Base-by-base conservation (phyloP, 306 rosid species). In the Mimosa pudica region DNA sequence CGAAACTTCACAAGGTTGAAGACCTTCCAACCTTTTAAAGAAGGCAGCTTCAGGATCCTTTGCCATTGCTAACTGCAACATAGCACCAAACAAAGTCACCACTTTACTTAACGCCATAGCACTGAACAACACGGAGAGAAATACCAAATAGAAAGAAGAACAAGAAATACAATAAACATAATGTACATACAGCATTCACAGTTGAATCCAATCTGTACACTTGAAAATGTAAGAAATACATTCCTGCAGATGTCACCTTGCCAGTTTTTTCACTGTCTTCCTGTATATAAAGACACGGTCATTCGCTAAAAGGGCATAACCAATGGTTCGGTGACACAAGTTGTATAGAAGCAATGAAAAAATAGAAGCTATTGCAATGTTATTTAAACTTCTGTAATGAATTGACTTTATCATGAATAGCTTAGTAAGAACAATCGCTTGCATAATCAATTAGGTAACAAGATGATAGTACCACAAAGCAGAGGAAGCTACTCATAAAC, bases 1-100 rank as follows among this genome's bases (percentile, higher is more conserved):
- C 0, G 94, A 89, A 77, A 96, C 94, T 89, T 96, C 99, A 88
- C 98, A 96, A 81, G 99, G 99, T 87, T 89, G 97, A 81, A 91
- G 92, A 85, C 96, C 93, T 85, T 91, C 93, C 92, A 91, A 86
- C 77, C 85, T 89, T 86, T 91, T 91, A 77, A 91, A 91, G 82
- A 91, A 91, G 66, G 89, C 89, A 76, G 89, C 88, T 76, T 91
- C 92, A 48, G 93, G 93, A 71, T 91, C 96, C 87, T 91, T 91
- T 24, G 96, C 92, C 93, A 91, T 89, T 32, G 92, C 93, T 75
- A 91, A 85, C 96, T 91, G 86, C 83, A 87, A 81, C 32, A 61
- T 20, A 79, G 38, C 49, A 81, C 55, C 20, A 30, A 57, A 14
- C 74, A 77, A 49, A 76, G 71, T 30, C 46, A 65, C 60, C 66